Evolutionary conservation across 495 filamentous ascomycete genomes (phyloP), one percentile per base, ranked within the genome.

Genomic region (Penicillium robsamsonii): DNA sequence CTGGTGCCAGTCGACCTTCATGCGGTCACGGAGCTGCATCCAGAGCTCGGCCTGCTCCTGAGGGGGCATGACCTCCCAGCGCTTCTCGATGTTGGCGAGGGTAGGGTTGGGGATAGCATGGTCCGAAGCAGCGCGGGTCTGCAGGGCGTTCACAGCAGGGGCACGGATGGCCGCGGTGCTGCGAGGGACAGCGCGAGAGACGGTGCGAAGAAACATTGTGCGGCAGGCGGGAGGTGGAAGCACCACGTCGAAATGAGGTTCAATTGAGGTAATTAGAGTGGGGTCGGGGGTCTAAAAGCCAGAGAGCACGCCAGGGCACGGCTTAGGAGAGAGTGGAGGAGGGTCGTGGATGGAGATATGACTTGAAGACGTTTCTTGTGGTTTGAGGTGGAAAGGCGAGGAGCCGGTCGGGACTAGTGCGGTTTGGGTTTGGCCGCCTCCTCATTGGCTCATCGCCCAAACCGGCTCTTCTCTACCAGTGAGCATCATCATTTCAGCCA

Each of bases 1-100:
- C 65, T 97, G 90, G 67, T 87, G 81, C 94, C 94, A 98, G 75
- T 90, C 89, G 60, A 80, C 85, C 89, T 96, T 97, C 94, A 97
- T 97, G 66, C 94, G 87, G 79, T 98, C 94, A 66, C 94, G 81
- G 71, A 98, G 80, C 65, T 87, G 79, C 94, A 98, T 98, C 93
- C 93, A 98, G 64, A 98, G 77, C 70, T 97, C 94, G 57, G 95
- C 94, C 84, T 98, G 94, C 84, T 98, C 94, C 80, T 95, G 90
- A 54, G 92, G 91, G 37, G 91, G 92, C 89, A 98, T 89, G 54
- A 71, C 82, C 80, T 98, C 94, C 94, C 94, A 98, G 77, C 94
- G 81, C 89, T 96, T 97, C 86, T 98, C 94, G 70, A 98, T 97
- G 77, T 95, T 87, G 74, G 91, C 89, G 59, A 98, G 85, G 30